Base-by-base conservation (phyloP, 805 yeast genomes). In the Vanderwaltozyma tropicalis region DNA sequence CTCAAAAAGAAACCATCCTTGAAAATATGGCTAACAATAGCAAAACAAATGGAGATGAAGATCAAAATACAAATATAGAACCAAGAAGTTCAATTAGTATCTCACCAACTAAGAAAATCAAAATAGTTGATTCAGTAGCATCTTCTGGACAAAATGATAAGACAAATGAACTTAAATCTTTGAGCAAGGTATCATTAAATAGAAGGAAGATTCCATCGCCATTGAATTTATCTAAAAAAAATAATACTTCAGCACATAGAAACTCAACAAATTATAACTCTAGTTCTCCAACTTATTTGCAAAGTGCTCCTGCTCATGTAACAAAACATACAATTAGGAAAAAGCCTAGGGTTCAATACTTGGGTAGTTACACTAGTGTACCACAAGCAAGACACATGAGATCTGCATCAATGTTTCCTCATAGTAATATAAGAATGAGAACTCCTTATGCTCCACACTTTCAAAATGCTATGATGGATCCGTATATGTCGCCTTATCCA, bases 181-280 rank as follows among this genome's bases (percentile, higher is more conserved):
- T 26, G 15, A 36, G 19, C 6, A 26, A 17, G 12, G 27, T 45
- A 16, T 50, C 59, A 4, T 37, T 56, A 21, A 53, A 50, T 34
- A 45, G 62, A 31, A 48, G 39, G 16, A 45, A 38, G 26, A 40
- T 57, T 4, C 62, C 62, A 4, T 45, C 53, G 4, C 59, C 62
- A 6, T 41, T 57, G 15, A 34, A 41, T 10, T 32, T 52, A 17
- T 18, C 37, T 19, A 31, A 33, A 7, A n/a, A 4, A 7, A 24
- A 11, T 24, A 24, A 24, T 7, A 24, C 5, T 24, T 11, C n/a
- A 8, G 4, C 27, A 8, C 9, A 8, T 24, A n/a, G 9, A 7
- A 8, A 24, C 27, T 24, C 12, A 10, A 4, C 27, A 7, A 24
- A 10, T n/a, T 11, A 4, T 4, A 24, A 24, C 9, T 24, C n/a